Percentiles rank a stretch among this genome's conserved stretches.
Conservation (phyloP, 306 rosid genomes). For the Pyrus pyrifolia region DNA sequence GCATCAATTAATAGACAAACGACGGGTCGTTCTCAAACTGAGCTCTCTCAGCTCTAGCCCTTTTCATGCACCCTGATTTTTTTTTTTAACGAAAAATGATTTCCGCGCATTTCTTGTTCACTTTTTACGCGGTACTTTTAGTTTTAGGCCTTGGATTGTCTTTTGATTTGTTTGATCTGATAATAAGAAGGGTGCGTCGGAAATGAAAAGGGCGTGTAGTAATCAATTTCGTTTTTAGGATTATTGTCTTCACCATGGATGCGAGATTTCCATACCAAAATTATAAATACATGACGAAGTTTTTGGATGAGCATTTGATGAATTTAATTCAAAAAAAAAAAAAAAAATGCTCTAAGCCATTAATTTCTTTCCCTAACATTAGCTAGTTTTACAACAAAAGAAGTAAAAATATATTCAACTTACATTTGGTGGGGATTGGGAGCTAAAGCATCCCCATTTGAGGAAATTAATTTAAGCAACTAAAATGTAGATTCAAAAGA, state of each 20-base stretch:
- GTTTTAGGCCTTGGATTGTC: too few species aligned
- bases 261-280: neutral
- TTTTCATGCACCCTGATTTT: too few species aligned
- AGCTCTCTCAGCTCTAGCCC: too few species aligned
- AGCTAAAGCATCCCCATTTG: neutral
- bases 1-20: too few species aligned
- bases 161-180: too few species aligned
- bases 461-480: constrained; percentile 9
- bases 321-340: neutral
- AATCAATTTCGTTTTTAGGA: too few species aligned
- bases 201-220: too few species aligned
- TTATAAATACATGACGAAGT: neutral
- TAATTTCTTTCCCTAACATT: constrained; percentile 4
- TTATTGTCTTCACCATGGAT: neutral
- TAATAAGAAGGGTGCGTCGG: too few species aligned
- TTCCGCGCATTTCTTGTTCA: too few species aligned
- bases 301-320: neutral
- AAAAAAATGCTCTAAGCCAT: neutral
- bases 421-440: constrained; percentile 2
- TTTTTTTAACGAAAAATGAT: too few species aligned
- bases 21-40: too few species aligned
- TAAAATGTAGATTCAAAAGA: constrained; percentile 16
- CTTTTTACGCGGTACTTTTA: too few species aligned
- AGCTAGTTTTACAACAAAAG: constrained; percentile 24
- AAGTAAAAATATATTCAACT: constrained; percentile 4